These are phyloP conservation scores for Cladosporium halotolerans DNA, from an alignment of 2,329 filamentous ascomycete genomes.

Conservation along the genomic window DNA sequence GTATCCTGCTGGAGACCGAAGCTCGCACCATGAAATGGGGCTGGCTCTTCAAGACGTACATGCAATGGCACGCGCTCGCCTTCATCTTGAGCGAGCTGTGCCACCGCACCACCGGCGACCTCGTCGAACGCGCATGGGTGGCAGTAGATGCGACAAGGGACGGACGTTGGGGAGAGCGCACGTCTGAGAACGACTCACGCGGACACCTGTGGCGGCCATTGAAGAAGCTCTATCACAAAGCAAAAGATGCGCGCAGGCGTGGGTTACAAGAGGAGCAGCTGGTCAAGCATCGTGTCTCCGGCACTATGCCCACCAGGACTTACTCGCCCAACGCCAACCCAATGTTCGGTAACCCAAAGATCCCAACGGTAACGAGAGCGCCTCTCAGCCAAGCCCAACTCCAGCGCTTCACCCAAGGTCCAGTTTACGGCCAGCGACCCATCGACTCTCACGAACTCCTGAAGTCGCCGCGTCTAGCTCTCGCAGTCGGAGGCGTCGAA, in stretches of 20 bases:
- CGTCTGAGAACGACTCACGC: conserved; percentile 29
- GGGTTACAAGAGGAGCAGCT: conserved; percentile 39
- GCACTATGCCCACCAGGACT: conserved; percentile 19
- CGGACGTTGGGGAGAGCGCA: conserved; percentile 35
- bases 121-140: conserved; percentile 56
- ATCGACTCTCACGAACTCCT: conserved; percentile 29
- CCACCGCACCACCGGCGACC: conserved; percentile 49
- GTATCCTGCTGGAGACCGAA: conserved; percentile 59
- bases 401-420: conserved; percentile 27
- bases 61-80: conserved; percentile 60
- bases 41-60: conserved; percentile 59
- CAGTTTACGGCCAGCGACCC: conserved; percentile 27
- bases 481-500: conserved; percentile 14
- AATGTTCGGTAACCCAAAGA: conserved; percentile 27
- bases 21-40: conserved; percentile 56
- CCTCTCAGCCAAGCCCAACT: conserved; percentile 30
- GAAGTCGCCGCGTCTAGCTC: conserved; percentile 23
- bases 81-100: conserved; percentile 57
- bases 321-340: conserved; percentile 30
- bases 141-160: conserved; percentile 46
- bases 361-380: conserved; percentile 25
- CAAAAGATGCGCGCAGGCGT: conserved; percentile 47
- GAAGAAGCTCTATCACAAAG: conserved; percentile 54
- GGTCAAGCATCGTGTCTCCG: conserved; percentile 15
- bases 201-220: conserved; percentile 60